Base-by-base conservation (phyloP, 225 moss, liverwort and hornwort genomes). In the Neckera pumila region DNA sequence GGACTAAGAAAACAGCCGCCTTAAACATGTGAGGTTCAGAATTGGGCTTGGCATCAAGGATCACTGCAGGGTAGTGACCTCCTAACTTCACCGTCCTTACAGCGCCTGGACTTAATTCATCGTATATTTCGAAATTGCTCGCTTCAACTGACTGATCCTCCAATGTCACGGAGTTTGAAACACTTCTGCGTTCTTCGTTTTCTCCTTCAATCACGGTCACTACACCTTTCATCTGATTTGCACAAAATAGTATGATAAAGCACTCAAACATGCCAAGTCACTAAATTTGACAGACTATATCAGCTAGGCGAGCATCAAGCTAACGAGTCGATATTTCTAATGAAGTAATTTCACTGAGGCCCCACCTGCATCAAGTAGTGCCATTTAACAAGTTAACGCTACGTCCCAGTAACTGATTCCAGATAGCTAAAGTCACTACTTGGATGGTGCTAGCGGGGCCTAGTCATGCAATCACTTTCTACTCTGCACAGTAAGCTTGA, bases 1-100 rank as follows among this genome's bases (percentile, higher is more conserved):
- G 97, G 57, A 96, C 97, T 87, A 99, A 91, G 90, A 96, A 99
- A 90, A 99, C 95, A 88, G 98, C 96, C 79, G 96, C 94, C 83
- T 90, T 93, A 80, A 93, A 96, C 69, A 71, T 90, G 82, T 88
- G 91, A 83, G 89, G 81, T 87, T 90, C 89, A 58, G 95, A 93
- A 64, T 93, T 88, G 72, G 91, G 86, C 88, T 95, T 96, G 75
- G 96, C 92, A 92, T 99, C 98, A 93, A 99, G 90, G 67, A 99
- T 86, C 25, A 93, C 93, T 71, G 92, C 92, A 79, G 91, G 91
- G 88, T 96, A 99, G 38, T 96, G 94, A 54, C 90, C 93, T 65
- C 94, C 94, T 85, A 98, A 91, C 89, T 89, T 94, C 86, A 88
- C 79, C 38, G 85, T 92, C 76, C 94, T 89, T 76, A 94, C 90